Evolutionary conservation across 495 filamentous ascomycete genomes (phyloP).

Genomic region (Neurospora sublineolata): DNA sequence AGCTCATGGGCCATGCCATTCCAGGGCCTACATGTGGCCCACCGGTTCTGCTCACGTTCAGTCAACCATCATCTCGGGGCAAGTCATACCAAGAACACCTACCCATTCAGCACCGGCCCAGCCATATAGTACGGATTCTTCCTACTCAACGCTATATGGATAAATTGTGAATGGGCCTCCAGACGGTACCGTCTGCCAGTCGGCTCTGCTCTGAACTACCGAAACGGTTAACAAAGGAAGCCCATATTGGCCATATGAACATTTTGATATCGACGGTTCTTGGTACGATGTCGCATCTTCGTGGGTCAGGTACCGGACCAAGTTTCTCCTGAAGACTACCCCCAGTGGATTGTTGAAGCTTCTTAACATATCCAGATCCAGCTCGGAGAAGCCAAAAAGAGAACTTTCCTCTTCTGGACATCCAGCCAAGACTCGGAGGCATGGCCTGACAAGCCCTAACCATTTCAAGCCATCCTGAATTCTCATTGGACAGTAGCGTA

Average conservation of each 20-base stretch:
- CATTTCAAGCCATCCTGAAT: not conserved
- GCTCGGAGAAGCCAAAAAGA: not conserved
- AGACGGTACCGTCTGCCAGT: not conserved
- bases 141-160: conserved; percentile 26
- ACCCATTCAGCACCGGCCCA: conserved; percentile 43
- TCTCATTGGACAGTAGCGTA: not conserved
- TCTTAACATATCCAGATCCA: not conserved
- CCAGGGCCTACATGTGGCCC: conserved; percentile 43
- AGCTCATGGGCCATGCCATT: conserved; percentile 46
- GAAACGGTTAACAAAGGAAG: not conserved
- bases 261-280: not conserved
- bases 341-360: too few relatives aligned
- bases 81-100: conserved; percentile 17
- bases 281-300: not conserved
- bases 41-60: conserved; percentile 50
- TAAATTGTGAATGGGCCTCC: not conserved
- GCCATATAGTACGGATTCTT: conserved; percentile 50
- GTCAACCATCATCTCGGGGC: not conserved
- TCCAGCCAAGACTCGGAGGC: not conserved
- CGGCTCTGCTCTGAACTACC: not conserved
- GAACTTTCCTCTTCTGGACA: not conserved
- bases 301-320: not conserved
- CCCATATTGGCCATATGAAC: not conserved
- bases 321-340: not conserved
- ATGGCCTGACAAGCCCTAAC: not conserved